These are phyloP conservation scores for Trichomonascus vanleenenianus DNA, from an alignment of 805 yeast species.

Conservation along the genomic window DNA sequence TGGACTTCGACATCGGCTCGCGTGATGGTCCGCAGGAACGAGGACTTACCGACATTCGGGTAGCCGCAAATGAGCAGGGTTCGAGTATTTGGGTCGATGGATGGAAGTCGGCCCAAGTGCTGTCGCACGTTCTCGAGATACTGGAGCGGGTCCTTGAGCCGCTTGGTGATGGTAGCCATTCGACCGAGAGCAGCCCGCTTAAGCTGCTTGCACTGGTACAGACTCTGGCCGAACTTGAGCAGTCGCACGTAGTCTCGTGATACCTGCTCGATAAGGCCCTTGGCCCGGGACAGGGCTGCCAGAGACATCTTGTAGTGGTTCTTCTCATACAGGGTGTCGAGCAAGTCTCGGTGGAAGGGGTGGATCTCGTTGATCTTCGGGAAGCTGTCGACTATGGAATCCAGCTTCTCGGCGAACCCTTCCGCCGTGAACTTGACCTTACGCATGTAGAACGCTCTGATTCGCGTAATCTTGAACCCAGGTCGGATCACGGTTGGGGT, in stretches of 20 bases:
- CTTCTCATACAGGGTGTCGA: constrained; percentile 96
- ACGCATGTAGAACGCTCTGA: constrained; percentile 96
- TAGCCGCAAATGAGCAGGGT: constrained; percentile 96
- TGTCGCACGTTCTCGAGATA: constrained; percentile 98
- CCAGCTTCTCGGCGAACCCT: constrained; percentile 89
- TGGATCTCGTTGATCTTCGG: constrained; percentile 97
- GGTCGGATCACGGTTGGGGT: constrained; percentile 98
- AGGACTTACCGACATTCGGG: constrained; percentile 98
- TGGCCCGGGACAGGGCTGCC: constrained; percentile 91
- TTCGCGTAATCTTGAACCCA: constrained; percentile 93
- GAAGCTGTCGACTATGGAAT: constrained; percentile 77
- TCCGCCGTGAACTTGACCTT: constrained; percentile 95
- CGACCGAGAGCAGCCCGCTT: constrained; percentile 98
- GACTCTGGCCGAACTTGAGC: constrained; percentile 93
- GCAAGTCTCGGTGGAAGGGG: constrained; percentile 95
- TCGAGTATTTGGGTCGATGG: constrained; percentile 98
- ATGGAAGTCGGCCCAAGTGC: constrained; percentile 96
- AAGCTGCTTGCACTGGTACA: constrained; percentile 97
- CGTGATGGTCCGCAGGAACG: constrained; percentile 86
- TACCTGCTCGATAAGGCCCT: constrained; percentile 89
- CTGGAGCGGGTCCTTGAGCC: constrained; percentile 85
- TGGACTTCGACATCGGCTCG: constrained; percentile 99
- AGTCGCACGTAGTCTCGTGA: constrained; percentile 91
- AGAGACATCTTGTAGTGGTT: constrained; percentile 95
- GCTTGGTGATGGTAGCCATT: constrained; percentile 97